Evolutionary conservation across 2,329 filamentous ascomycete species (phyloP).

Genomic region (Rhinocladiella mackenziei): DNA sequence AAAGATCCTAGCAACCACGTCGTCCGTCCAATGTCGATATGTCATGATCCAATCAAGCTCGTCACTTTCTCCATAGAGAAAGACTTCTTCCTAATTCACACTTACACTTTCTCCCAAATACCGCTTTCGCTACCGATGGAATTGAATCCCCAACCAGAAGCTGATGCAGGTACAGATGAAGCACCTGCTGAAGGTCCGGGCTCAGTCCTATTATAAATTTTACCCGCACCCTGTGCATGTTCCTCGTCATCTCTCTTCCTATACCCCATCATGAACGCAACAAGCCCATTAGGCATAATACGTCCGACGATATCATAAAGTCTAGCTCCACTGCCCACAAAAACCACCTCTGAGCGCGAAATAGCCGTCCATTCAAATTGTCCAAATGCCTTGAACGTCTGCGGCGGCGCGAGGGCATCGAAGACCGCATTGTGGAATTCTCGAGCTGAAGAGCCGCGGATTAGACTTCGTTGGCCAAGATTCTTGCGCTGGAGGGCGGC

Average conservation of each 20-base stretch:
- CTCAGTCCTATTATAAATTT: constrained; percentile 1
- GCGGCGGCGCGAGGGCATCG: constrained; percentile 67
- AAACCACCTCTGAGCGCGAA: constrained; percentile 56
- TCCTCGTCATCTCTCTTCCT: constrained; percentile 46
- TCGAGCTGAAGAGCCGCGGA: constrained; percentile 66
- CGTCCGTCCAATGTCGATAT: no score
- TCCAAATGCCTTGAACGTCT: constrained; percentile 45
- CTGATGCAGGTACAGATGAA: neutral
- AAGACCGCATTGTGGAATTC: constrained; percentile 84
- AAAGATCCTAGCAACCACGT: no score
- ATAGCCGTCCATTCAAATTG: constrained; percentile 39
- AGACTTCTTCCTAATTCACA: no score
- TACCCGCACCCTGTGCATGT: neutral
- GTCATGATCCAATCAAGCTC: no score
- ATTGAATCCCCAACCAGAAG: constrained; percentile 10
- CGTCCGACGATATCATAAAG: constrained; percentile 81
- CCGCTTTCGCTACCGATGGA: constrained; percentile 25
- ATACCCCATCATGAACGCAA: constrained; percentile 93
- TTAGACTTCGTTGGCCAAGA: constrained; percentile 36
- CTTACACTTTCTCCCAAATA: constrained; percentile 30
- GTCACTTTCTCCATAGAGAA: no score
- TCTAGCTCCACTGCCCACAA: constrained; percentile 78
- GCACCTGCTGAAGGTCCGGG: neutral
- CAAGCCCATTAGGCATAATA: constrained; percentile 70
- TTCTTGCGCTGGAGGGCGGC: constrained; percentile 32